These are phyloP conservation scores for Wakefieldia striispora DNA, from an alignment of 768 basidiomycete genomes.

Conservation along the genomic window DNA sequence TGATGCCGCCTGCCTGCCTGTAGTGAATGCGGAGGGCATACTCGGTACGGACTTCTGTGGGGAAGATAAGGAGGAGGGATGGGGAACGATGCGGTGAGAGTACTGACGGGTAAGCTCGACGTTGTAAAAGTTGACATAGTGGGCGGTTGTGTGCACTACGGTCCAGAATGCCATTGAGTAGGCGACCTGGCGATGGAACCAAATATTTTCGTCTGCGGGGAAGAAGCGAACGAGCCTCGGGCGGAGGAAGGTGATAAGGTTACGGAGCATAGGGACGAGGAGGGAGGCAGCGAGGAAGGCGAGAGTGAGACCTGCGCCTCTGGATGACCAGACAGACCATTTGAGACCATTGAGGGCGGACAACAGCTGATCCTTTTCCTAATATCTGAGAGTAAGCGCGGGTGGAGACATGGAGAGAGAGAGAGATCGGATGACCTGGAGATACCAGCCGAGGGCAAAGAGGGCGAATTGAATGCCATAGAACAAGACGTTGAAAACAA, in stretches of 20 bases:
- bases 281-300: conserved; percentile 86
- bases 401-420: neutral
- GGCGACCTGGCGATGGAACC: conserved; percentile 94
- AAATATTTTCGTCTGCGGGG: conserved; percentile 93
- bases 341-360: conserved; percentile 74
- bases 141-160: conserved; percentile 90
- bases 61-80: neutral
- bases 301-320: conserved; percentile 88
- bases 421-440: conserved; percentile 59
- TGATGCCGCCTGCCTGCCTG: conserved; percentile 85
- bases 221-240: conserved; percentile 80
- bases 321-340: conserved; percentile 87
- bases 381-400: conserved; percentile 4
- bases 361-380: conserved; percentile 63
- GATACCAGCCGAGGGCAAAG: conserved; percentile 88
- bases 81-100: neutral
- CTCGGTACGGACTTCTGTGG: conserved; percentile 74
- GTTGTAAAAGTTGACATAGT: conserved; percentile 92
- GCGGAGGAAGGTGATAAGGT: conserved; percentile 79
- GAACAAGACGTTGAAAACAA: conserved; percentile 75
- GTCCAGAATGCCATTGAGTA: conserved; percentile 94
- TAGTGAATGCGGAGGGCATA: conserved; percentile 85
- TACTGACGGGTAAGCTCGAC: conserved; percentile 80
- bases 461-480: conserved; percentile 72
- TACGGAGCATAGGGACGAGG: conserved; percentile 86